These are phyloP conservation scores for Sphaerobolus stellatus DNA, from an alignment of 1,284 basidiomycete genomes.

Conservation along the genomic window DNA sequence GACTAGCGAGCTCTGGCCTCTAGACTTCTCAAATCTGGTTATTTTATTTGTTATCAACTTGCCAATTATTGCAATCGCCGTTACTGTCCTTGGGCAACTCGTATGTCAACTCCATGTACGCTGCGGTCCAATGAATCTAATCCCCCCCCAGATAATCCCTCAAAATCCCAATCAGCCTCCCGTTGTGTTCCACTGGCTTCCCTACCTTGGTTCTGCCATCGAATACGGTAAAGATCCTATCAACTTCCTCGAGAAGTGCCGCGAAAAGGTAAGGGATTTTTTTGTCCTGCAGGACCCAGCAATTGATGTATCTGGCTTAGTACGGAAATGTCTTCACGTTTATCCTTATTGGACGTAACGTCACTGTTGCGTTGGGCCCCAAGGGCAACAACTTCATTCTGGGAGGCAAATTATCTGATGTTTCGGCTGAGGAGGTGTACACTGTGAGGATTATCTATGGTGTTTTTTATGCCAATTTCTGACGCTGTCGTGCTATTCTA, in stretches of 20 bases:
- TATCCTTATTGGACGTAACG: constrained; percentile 81
- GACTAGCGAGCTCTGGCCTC: constrained; percentile 2
- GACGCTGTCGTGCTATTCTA: constrained; percentile 31
- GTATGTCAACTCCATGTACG: constrained; percentile 36
- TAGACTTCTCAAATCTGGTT: constrained; percentile 22
- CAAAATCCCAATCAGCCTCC: constrained; percentile 63
- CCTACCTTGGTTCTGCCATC: constrained; percentile 75
- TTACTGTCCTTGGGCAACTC: constrained; percentile 64
- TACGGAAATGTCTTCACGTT: constrained; percentile 90
- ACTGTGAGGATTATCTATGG: constrained; percentile 64
- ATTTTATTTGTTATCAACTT: constrained; percentile 38
- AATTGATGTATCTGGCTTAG: constrained; percentile 29
- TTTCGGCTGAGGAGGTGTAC: constrained; percentile 97
- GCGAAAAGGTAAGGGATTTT: constrained; percentile 69
- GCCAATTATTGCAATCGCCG: constrained; percentile 46
- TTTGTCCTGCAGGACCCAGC: no score
- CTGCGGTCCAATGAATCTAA: not conserved
- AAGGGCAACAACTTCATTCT: constrained; percentile 95
- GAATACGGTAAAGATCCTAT: constrained; percentile 80
- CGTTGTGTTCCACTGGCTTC: constrained; percentile 77
- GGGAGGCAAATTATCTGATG: constrained; percentile 88
- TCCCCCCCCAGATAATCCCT: constrained; percentile 46
- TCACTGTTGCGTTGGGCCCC: constrained; percentile 90
- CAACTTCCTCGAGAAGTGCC: constrained; percentile 70
- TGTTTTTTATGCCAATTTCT: not conserved